Percentiles rank a stretch among this genome's conserved stretches.
phyloP scores from a whole-genome alignment of 192 early-diverging fungal species.

The Pilobolus umbonatus region DNA sequence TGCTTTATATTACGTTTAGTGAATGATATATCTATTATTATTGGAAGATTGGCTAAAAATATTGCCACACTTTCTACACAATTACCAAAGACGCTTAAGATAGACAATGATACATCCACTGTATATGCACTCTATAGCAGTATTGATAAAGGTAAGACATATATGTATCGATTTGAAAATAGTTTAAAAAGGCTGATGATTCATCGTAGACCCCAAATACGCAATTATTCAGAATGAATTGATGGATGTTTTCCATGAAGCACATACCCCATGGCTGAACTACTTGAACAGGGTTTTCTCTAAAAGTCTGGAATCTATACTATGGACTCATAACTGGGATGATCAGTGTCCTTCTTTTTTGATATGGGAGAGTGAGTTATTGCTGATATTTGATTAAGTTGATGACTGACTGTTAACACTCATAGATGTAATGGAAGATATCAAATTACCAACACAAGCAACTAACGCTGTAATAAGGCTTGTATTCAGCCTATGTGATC shows the following conservation, averaged over 20 bases:
- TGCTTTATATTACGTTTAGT: not conserved
- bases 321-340: slow-evolving; percentile 37
- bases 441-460: slow-evolving; percentile 39
- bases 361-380: slow-evolving; percentile 47
- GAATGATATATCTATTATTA: slow-evolving; percentile 1
- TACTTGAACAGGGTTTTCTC: slow-evolving; percentile 17
- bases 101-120: not conserved
- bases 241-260: slow-evolving; percentile 31
- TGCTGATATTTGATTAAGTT: not conserved
- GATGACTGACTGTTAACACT: not conserved
- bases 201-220: slow-evolving; percentile 34
- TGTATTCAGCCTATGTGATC: slow-evolving; percentile 40
- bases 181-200: not conserved
- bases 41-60: slow-evolving; percentile 19
- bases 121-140: slow-evolving; percentile 15
- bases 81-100: slow-evolving; percentile 11
- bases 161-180: not conserved
- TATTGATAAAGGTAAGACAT: slow-evolving; percentile 21
- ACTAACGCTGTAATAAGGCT: slow-evolving; percentile 35
- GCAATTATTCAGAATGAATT: slow-evolving; percentile 25
- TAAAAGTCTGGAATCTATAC: slow-evolving; percentile 19
- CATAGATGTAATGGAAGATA: slow-evolving; percentile 12
- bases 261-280: slow-evolving; percentile 44
- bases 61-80: slow-evolving; percentile 22
- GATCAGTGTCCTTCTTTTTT: slow-evolving; percentile 34